Percentiles rank a stretch among this genome's conserved stretches.
Evolutionary conservation across 176 grass and related monocot species (phyloP).

Genomic region (Triticum dicoccoides): DNA sequence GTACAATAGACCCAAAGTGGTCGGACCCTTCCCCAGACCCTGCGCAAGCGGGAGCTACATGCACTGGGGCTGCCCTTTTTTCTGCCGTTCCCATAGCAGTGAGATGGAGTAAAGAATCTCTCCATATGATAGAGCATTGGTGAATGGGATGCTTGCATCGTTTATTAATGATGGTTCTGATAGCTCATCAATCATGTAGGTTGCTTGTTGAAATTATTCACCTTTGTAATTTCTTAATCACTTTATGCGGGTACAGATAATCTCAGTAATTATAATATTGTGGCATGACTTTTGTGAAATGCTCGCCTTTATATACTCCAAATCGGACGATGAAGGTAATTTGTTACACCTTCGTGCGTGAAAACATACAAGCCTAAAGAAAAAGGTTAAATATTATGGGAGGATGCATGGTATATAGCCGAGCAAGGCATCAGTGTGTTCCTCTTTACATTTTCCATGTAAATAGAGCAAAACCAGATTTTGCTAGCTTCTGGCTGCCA

Average conservation of each 20-base stretch:
- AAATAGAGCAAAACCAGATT: slow-evolving; percentile 7
- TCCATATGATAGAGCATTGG: background rate
- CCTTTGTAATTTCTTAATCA: background rate
- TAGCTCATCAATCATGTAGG: background rate
- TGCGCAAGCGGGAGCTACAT: too few species aligned
- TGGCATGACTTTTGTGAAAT: background rate
- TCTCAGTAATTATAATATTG: background rate
- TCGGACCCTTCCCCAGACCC: too few species aligned
- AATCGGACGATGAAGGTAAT: background rate
- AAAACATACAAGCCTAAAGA: background rate
- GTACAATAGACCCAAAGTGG: too few species aligned
- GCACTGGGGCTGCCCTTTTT: too few species aligned
- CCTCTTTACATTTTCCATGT: slow-evolving; percentile 1
- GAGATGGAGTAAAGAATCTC: background rate
- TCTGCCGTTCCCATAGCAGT: background rate
- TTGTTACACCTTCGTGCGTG: background rate
- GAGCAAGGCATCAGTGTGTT: background rate
- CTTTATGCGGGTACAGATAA: background rate
- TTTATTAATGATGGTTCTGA: background rate
- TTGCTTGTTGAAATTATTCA: background rate
- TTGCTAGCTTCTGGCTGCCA: background rate
- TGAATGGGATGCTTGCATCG: background rate
- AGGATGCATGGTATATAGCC: background rate
- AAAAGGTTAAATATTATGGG: background rate
- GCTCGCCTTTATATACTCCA: background rate